Evolutionary conservation across 2,329 filamentous ascomycete species (phyloP).

Genomic region (Amylocarpus encephaloides): DNA sequence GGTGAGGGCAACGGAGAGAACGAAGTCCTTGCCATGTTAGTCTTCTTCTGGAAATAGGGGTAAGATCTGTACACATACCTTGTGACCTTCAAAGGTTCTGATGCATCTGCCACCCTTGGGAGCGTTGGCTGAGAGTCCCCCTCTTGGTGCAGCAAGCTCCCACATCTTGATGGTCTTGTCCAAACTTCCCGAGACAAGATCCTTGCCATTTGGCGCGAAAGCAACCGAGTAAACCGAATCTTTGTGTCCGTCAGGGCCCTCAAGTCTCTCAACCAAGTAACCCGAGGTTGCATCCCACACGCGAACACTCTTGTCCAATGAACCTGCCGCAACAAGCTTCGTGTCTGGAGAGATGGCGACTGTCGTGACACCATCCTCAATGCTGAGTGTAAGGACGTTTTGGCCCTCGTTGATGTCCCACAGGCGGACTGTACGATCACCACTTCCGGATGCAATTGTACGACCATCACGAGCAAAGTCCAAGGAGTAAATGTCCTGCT

Average conservation of each 20-base stretch:
- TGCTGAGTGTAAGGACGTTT: constrained; percentile 78
- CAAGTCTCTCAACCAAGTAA: constrained; percentile 81
- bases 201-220: constrained; percentile 87
- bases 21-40: constrained; percentile 68
- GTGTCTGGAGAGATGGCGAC: constrained; percentile 96
- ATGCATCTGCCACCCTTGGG: constrained; percentile 88
- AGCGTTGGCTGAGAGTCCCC: constrained; percentile 56
- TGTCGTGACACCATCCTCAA: constrained; percentile 95
- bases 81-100: constrained; percentile 94
- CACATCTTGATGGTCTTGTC: constrained; percentile 99
- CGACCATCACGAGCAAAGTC: constrained; percentile 92
- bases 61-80: constrained; percentile 47
- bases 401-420: constrained; percentile 89
- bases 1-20: constrained; percentile 89
- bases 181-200: constrained; percentile 87
- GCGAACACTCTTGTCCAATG: constrained; percentile 93
- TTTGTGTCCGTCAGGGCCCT: constrained; percentile 90
- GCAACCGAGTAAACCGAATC: constrained; percentile 96
- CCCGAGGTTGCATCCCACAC: constrained; percentile 91
- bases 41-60: neutral
- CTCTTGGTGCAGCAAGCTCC: constrained; percentile 73
- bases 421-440: constrained; percentile 86
- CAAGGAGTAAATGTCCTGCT: constrained; percentile 96
- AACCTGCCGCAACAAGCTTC: constrained; percentile 88
- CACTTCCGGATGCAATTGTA: constrained; percentile 91